phyloP scores from a whole-genome alignment of 2,329 filamentous ascomycete genomes.

The Botrytis paeoniae region DNA sequence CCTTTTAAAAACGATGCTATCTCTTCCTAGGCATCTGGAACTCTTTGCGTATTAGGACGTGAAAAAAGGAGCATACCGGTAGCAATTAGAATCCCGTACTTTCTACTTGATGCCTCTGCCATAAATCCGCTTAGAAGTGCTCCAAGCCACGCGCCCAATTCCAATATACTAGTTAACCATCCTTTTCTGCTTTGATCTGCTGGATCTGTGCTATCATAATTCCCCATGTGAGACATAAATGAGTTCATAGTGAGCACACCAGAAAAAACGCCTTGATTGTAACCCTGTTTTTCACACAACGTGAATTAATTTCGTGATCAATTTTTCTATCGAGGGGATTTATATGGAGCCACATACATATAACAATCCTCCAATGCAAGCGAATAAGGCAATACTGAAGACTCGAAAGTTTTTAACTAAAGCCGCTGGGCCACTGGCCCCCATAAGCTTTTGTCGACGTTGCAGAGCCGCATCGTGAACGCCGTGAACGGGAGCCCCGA shows the following conservation, averaged over 20 bases:
- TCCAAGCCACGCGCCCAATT: conserved; percentile 76
- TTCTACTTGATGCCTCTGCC: conserved; percentile 67
- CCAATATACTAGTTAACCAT: conserved; percentile 65
- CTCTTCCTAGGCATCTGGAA: not conserved
- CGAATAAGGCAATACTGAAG: conserved; percentile 58
- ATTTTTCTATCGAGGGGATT: not conserved
- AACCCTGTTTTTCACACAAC: conserved; percentile 42
- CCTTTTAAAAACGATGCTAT: not conserved
- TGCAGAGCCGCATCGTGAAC: conserved; percentile 52
- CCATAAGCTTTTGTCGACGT: conserved; percentile 53
- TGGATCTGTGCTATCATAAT: conserved; percentile 47
- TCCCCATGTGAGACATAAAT: conserved; percentile 54
- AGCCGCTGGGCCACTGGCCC: conserved; percentile 49
- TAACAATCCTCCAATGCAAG: conserved; percentile 59
- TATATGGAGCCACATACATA: conserved; percentile 35
- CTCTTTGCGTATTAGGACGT: not conserved
- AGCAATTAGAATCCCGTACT: conserved; percentile 66
- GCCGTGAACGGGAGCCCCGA: conserved; percentile 23
- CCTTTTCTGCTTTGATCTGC: conserved; percentile 54
- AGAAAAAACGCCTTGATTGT: conserved; percentile 76
- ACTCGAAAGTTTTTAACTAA: conserved; percentile 60
- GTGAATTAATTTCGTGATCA: not conserved
- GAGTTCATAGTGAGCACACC: conserved; percentile 60
- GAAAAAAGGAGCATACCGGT: conserved; percentile 40
- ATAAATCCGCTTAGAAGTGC: conserved; percentile 66